Conservation (phyloP, 495 filamentous ascomycete species). For the Jackrogersella multiformis region DNA sequence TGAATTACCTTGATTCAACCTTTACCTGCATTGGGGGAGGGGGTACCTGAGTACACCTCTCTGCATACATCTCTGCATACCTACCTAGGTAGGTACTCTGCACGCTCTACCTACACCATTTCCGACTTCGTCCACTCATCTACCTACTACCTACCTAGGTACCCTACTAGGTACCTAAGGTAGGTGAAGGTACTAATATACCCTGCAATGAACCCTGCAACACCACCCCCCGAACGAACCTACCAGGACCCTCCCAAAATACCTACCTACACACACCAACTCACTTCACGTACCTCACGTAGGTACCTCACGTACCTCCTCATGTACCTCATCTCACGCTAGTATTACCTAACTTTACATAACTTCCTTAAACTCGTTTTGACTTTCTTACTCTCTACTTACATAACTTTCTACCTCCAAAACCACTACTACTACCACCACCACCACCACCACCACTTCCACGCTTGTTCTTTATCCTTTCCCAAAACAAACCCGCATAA, state of each 20-base stretch:
- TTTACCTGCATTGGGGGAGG: neutral
- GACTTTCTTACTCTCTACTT: neutral
- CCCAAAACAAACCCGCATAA: no score
- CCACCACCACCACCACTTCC: neutral
- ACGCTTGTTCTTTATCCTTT: constrained; percentile 6
- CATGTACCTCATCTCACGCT: no score
- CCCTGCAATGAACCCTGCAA: neutral
- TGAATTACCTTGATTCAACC: constrained; percentile 5
- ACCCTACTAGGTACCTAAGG: no score
- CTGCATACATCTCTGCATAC: neutral
- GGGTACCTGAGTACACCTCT: neutral
- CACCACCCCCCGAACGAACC: no score
- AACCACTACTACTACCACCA: constrained; percentile 6
- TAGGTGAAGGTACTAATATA: neutral
- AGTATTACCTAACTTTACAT: neutral
- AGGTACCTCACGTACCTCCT: no score
- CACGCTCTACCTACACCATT: no score
- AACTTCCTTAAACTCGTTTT: neutral
- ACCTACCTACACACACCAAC: no score
- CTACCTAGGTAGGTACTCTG: neutral
- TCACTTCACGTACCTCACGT: no score
- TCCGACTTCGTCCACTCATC: no score
- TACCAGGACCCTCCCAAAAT: no score
- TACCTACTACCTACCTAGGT: neutral
- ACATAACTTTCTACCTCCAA: constrained; percentile 5